Evolutionary conservation across 2,329 filamentous ascomycete species (phyloP).

Genomic region (Botrytis medusae): DNA sequence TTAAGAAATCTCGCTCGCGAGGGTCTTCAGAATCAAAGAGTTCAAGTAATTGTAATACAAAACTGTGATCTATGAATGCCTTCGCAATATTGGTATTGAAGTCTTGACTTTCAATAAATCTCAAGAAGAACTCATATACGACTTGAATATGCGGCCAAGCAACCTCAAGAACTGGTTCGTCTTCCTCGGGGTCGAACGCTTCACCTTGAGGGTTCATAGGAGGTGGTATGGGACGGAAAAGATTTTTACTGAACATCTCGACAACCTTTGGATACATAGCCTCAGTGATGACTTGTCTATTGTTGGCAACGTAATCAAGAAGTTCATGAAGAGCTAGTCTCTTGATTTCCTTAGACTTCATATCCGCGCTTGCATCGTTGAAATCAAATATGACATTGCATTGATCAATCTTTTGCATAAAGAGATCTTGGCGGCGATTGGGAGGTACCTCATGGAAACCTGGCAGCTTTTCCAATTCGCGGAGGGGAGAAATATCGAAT

Average conservation of each 20-base stretch:
- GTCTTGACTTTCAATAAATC: slow-evolving; percentile 98
- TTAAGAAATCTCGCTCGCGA: slow-evolving; percentile 92
- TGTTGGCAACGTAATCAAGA: slow-evolving; percentile 97
- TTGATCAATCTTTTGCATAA: slow-evolving; percentile 99
- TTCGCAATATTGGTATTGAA: slow-evolving; percentile 99
- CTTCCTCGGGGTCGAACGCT: slow-evolving; percentile 97
- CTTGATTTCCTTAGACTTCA: slow-evolving; percentile 99
- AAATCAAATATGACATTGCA: slow-evolving; percentile 99
- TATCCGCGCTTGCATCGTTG: slow-evolving; percentile 95
- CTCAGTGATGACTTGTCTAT: slow-evolving; percentile 96
- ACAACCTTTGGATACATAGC: slow-evolving; percentile 98
- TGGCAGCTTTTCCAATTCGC: slow-evolving; percentile 94
- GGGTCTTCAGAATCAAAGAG: slow-evolving; percentile 98
- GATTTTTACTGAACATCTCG: slow-evolving; percentile 98
- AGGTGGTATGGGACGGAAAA: slow-evolving; percentile 94
- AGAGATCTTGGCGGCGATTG: slow-evolving; percentile 90
- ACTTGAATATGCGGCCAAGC: slow-evolving; percentile 99
- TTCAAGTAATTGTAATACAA: slow-evolving; percentile 94
- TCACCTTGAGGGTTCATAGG: slow-evolving; percentile 98
- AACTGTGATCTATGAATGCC: slow-evolving; percentile 96
- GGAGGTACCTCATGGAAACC: slow-evolving; percentile 98
- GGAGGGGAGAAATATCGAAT: slow-evolving; percentile 95
- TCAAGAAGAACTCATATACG: slow-evolving; percentile 97
- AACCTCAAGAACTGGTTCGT: slow-evolving; percentile 95
- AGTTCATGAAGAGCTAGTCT: slow-evolving; percentile 91